Conservation (phyloP, 2,329 filamentous ascomycete genomes). For the Onygena corvina region DNA sequence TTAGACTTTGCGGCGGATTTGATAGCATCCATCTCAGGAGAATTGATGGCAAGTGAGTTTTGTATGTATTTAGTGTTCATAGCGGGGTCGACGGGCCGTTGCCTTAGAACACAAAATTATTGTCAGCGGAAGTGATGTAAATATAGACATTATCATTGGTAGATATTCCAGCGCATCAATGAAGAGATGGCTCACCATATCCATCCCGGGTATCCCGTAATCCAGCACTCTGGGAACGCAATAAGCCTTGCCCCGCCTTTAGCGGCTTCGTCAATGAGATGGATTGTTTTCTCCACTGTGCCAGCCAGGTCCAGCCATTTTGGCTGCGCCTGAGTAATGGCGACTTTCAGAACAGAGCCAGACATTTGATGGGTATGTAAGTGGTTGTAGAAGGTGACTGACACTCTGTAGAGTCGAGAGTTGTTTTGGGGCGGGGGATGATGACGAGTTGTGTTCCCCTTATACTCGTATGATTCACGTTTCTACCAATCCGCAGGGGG, state of each 20-base stretch:
- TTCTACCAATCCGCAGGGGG: too few relatives aligned
- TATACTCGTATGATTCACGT: too few relatives aligned
- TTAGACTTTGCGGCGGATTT: conserved; percentile 25
- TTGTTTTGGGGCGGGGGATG: too few relatives aligned
- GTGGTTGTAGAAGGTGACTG: too few relatives aligned
- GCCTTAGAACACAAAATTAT: conserved; percentile 18
- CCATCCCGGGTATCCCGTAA: conserved; percentile 45
- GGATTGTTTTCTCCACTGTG: conserved; percentile 45
- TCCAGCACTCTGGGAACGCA: conserved; percentile 44
- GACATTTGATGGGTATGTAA: background rate
- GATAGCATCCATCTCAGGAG: conserved; percentile 30
- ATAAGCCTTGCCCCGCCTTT: conserved; percentile 44
- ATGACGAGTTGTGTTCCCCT: too few relatives aligned
- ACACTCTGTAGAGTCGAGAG: too few relatives aligned
- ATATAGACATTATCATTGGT: background rate
- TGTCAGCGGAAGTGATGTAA: background rate
- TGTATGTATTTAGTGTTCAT: conserved; percentile 24
- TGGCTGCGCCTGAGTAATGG: conserved; percentile 42
- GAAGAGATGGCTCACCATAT: conserved; percentile 26
- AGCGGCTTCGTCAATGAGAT: conserved; percentile 46
- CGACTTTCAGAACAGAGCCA: conserved; percentile 6
- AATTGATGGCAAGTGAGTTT: conserved; percentile 24
- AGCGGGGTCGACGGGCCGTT: conserved; percentile 23
- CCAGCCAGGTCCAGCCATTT: conserved; percentile 48
- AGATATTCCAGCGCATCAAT: background rate